Evolutionary conservation across 305 asterid species (phyloP), one percentile per base, ranked within the genome.

Genomic region (Fraxinus nigra): DNA sequence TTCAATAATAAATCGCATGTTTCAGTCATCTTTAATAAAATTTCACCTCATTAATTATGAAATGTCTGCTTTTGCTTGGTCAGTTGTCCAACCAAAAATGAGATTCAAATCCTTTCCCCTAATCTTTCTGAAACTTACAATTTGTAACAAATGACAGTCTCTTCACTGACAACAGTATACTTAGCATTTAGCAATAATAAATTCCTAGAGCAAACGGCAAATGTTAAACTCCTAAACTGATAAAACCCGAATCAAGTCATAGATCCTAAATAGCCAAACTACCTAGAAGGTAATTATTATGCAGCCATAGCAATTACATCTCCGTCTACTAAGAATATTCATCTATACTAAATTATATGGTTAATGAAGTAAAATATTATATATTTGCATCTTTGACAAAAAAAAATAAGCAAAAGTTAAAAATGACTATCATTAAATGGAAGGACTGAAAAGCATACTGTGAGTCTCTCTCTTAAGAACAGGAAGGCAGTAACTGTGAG

Each of bases 401-500:
- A 5, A 67, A 26, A 67, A 26, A 28, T 9, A 0, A 22, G 35
- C 18, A 69, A 69, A 69, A 5, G 37, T 69, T 30, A 26, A 69
- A 69, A 69, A 69, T 11, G 20, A 28, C 38, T 28, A 18, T n/a
- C 30, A 61, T 9, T 22, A 61, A 24, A 20, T 33, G 28, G 56
- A 79, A 65, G 76, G 79, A 28, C 70, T 82, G 24, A 30, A 35
- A 82, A 59, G 82, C 85, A 13, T 92, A 93, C 98, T 89, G 82
- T 95, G 99, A 78, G 69, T 92, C 89, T 95, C 99, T 82, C 98
- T 90, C 86, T 95, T 95, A 28, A 95, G 91, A 76, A 95, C 93
- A 34, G 99, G 99, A 79, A 93, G 99, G 80, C 99, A 95, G 80
- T 88, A 95, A 86, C 89, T 92, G 84, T 95, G 99, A 38, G 99